These are phyloP conservation scores for Blastobotrys chiropterorum DNA, from an alignment of 805 yeast genomes.

Conservation along the genomic window DNA sequence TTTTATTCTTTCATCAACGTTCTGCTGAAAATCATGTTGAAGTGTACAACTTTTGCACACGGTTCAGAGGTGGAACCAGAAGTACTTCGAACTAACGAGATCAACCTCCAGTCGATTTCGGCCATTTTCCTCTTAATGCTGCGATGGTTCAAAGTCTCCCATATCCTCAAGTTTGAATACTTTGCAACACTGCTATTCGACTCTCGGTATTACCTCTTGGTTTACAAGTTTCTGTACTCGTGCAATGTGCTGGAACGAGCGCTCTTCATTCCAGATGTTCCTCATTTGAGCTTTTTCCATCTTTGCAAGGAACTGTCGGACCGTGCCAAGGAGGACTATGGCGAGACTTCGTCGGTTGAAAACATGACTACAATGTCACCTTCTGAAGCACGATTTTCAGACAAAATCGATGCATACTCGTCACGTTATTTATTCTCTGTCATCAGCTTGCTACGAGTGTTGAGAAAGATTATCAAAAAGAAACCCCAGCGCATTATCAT, in stretches of 20 bases:
- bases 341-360: neutral
- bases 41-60: conserved; percentile 33
- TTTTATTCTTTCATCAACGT: conserved; percentile 62
- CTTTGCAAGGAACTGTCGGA: conserved; percentile 19
- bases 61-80: conserved; percentile 9
- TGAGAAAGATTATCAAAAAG: conserved; percentile 53
- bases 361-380: neutral
- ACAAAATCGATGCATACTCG: conserved; percentile 10
- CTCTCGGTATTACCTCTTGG: conserved; percentile 44
- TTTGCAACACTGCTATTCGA: conserved; percentile 69
- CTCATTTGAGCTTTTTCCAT: conserved; percentile 20
- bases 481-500: conserved; percentile 70
- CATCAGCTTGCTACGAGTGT: conserved; percentile 46
- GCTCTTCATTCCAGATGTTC: conserved; percentile 20
- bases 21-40: conserved; percentile 54
- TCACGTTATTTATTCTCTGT: conserved; percentile 27
- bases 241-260: conserved; percentile 20
- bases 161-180: conserved; percentile 73
- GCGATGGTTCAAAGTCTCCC: conserved; percentile 75
- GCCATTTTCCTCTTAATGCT: conserved; percentile 48
- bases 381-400: neutral
- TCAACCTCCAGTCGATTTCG: conserved; percentile 52
- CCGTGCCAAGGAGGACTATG: conserved; percentile 4
- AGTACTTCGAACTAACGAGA: conserved; percentile 49
- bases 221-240: conserved; percentile 31